phyloP scores from a whole-genome alignment of 2,329 filamentous ascomycete species.

The Monilinia aucupariae region DNA sequence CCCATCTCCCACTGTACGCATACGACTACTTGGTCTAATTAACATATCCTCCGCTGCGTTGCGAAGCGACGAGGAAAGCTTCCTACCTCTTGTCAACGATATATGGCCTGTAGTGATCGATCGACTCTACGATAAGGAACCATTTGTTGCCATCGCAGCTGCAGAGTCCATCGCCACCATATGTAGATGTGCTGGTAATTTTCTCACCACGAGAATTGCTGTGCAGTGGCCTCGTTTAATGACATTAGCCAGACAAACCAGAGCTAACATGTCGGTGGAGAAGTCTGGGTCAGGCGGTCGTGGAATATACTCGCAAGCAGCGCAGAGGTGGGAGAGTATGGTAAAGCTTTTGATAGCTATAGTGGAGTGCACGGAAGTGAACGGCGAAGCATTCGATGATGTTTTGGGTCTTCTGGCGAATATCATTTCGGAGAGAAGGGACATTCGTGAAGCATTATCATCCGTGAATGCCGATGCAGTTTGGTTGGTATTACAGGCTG shows the following conservation, averaged over 20 bases:
- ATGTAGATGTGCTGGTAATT: conserved; percentile 70
- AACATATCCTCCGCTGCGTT: conserved; percentile 67
- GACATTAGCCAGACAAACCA: conserved; percentile 42
- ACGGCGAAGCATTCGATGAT: conserved; percentile 66
- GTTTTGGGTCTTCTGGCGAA: conserved; percentile 58
- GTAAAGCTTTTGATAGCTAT: conserved; percentile 54
- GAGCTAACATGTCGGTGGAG: conserved; percentile 40
- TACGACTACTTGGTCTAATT: conserved; percentile 72
- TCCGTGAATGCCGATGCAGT: conserved; percentile 67
- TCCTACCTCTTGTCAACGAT: conserved; percentile 82
- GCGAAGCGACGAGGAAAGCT: conserved; percentile 70
- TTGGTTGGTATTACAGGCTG: conserved; percentile 51
- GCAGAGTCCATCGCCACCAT: conserved; percentile 63
- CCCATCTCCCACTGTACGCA: conserved; percentile 70
- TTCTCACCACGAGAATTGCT: conserved; percentile 70
- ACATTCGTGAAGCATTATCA: conserved; percentile 55
- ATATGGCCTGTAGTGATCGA: conserved; percentile 78
- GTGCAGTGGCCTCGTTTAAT: conserved; percentile 62
- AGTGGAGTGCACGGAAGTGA: conserved; percentile 57
- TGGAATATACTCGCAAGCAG: conserved; percentile 55
- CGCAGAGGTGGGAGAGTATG: conserved; percentile 59
- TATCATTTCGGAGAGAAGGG: conserved; percentile 41
- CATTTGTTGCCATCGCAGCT: conserved; percentile 64
- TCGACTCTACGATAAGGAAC: conserved; percentile 61
- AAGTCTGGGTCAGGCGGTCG: conserved; percentile 38